These are phyloP conservation scores for Starmera quercuum DNA, from an alignment of 805 yeast species.

Conservation along the genomic window DNA sequence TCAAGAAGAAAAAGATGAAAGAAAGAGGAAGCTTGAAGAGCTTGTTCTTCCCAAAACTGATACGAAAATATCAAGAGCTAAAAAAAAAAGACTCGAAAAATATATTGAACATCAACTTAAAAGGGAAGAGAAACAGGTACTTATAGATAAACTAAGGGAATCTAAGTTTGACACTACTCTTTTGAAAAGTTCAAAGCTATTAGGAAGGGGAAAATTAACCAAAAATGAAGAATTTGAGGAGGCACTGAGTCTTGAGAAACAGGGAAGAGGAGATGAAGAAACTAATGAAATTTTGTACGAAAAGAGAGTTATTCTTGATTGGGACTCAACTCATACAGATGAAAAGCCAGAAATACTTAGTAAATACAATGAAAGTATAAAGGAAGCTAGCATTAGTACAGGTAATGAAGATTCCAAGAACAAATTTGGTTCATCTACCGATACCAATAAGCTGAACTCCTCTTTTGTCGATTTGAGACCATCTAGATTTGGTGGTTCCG, in stretches of 20 bases:
- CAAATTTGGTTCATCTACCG: constrained; percentile 15
- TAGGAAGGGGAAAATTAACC: constrained; percentile 71
- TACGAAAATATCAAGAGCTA: constrained; percentile 58
- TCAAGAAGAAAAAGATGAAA: constrained; percentile 50
- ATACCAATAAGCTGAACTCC: constrained; percentile 16
- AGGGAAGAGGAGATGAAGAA: constrained; percentile 59
- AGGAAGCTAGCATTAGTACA: constrained; percentile 15
- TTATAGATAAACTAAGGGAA: constrained; percentile 64
- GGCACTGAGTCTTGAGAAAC: constrained; percentile 63
- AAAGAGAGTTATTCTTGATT: constrained; percentile 53
- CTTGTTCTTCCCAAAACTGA: constrained; percentile 54
- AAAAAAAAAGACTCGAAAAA: constrained; percentile 78
- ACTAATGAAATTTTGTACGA: constrained; percentile 64
- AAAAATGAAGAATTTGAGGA: constrained; percentile 63
- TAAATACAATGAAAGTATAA: constrained; percentile 8
- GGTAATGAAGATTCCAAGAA: constrained; percentile 20
- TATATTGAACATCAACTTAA: constrained; percentile 87
- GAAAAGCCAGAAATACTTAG: no score
- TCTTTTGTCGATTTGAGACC: constrained; percentile 71
- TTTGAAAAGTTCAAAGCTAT: constrained; percentile 63
- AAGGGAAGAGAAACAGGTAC: constrained; percentile 76
- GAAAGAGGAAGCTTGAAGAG: constrained; percentile 59
- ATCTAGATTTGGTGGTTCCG: constrained; percentile 47
- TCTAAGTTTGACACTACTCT: constrained; percentile 59
- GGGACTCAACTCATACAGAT: constrained; percentile 38